These are phyloP conservation scores for Xylaria sp. DNA, from an alignment of 2,329 filamentous ascomycete genomes.

Conservation along the genomic window DNA sequence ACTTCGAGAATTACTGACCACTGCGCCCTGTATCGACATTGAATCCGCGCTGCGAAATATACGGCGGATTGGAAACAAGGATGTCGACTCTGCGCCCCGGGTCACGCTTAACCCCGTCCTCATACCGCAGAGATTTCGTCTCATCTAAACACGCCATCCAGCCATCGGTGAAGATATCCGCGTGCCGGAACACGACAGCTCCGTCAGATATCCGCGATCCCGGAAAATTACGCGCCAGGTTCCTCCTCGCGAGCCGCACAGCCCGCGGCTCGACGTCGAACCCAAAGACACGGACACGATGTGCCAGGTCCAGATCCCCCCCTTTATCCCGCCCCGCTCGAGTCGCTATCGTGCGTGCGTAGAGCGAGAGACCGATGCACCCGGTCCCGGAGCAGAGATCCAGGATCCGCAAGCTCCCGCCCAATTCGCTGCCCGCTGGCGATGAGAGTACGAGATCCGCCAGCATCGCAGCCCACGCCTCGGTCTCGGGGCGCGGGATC, in stretches of 20 bases:
- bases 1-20: background rate
- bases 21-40: conserved; percentile 72
- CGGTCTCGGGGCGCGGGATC: conserved; percentile 84
- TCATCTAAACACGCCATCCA: conserved; percentile 46
- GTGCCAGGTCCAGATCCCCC: conserved; percentile 49
- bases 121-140: background rate
- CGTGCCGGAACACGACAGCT: conserved; percentile 57
- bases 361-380: conserved; percentile 84
- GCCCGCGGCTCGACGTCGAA: conserved; percentile 78
- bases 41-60: conserved; percentile 77
- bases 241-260: conserved; percentile 71
- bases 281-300: conserved; percentile 61
- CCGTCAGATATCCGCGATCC: conserved; percentile 36
- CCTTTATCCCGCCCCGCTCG: background rate
- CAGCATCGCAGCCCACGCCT: conserved; percentile 71
- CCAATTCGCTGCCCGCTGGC: conserved; percentile 15
- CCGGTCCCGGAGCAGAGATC: conserved; percentile 93
- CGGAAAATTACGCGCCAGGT: conserved; percentile 64
- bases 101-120: background rate
- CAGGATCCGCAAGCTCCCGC: conserved; percentile 67
- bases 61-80: conserved; percentile 89
- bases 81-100: conserved; percentile 62
- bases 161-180: conserved; percentile 60
- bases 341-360: conserved; percentile 52
- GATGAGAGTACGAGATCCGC: conserved; percentile 50